Base-by-base conservation (phyloP, 1,284 basidiomycete species). In the Pseudozyma pruni region DNA sequence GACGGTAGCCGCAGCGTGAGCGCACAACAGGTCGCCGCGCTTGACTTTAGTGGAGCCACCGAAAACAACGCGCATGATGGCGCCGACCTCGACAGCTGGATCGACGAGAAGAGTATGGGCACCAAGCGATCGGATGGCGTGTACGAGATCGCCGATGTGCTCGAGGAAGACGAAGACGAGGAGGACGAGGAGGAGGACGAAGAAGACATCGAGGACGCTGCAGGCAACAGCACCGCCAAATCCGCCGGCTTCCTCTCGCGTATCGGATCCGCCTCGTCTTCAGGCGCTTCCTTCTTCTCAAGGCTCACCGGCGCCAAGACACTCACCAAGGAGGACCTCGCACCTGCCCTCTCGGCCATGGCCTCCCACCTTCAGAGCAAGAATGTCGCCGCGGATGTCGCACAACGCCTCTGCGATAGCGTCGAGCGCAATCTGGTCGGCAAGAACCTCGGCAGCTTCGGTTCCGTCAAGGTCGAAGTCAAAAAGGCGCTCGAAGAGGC, bases 311-410 rank as follows among this genome's bases (percentile, higher is more conserved):
- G 82, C 7, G 70, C 89, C 20, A 94, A 93, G 40, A 87, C 89
- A 2, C 85, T 99, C 40, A 91, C 91, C 0, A 87, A 91, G 57
- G 86, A 88, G 38, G 94, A 98, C 81, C 84, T 98, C 35, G 88
- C 88, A 66, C 94, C 95, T 6, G 92, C 96, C 0, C 83, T 98
- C 22, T 90, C 90, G 40, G 91, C 89, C 19, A 98, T 98, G 94
- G 93, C 95, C 81, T 91, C 94, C 68, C 95, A 98, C 83, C 86
- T 98, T 43, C 97, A 98, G 91, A 90, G 91, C 84, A 98, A 98
- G 86, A 99, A 99, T 77, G 96, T 99, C 2, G 96, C 96, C 8
- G 91, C 89, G 83, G 93, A 96, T 58, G 96, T 98, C 68, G 87
- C 95, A 9, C 91, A 94, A 63, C 92, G 94, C 82, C 89, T 99